A percentile compares a stretch with the other conserved stretches of the same genome.
Conservation (phyloP, 2,329 filamentous ascomycete species). For the Aureobasidium mangrovei region DNA sequence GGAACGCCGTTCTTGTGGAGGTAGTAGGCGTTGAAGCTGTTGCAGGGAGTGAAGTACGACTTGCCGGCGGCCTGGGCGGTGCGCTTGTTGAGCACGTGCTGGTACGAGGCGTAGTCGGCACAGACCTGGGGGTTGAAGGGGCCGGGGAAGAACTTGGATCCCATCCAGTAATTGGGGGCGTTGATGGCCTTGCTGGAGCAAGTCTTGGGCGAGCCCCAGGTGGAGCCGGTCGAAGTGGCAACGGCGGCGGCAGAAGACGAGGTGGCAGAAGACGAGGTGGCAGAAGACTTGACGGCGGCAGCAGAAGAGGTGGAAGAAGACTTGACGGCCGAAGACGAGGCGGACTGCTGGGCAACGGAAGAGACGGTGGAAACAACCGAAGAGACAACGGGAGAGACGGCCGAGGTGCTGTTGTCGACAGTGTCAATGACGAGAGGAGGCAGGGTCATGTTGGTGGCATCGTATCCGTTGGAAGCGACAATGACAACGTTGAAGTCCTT, state of each 20-base stretch:
- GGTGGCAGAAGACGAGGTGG: background rate
- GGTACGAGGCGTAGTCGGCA: slow-evolving; percentile 20
- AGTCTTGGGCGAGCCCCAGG: slow-evolving; percentile 21
- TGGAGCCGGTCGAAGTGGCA: slow-evolving; percentile 24
- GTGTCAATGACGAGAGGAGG: slow-evolving; percentile 1
- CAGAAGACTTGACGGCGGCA: background rate
- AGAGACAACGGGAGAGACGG: background rate
- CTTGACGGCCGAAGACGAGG: background rate
- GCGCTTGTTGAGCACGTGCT: slow-evolving; percentile 18
- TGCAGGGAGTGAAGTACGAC: slow-evolving; percentile 15
- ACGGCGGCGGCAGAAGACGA: slow-evolving; percentile 17
- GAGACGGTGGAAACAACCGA: background rate
- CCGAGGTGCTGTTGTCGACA: slow-evolving; percentile 9
- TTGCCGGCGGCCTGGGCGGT: slow-evolving; percentile 14
- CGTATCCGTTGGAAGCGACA: slow-evolving; percentile 18
- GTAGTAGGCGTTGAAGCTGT: slow-evolving; percentile 21
- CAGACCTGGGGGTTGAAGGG: slow-evolving; percentile 22
- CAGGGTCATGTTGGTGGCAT: slow-evolving; percentile 15
- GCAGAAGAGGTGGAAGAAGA: background rate
- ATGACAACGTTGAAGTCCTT: slow-evolving; percentile 17
- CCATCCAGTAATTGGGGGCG: slow-evolving; percentile 16
- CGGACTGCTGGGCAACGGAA: background rate
- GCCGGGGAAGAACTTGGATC: slow-evolving; percentile 22
- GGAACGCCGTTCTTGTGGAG: slow-evolving; percentile 19
- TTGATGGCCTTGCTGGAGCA: slow-evolving; percentile 18